Evolutionary conservation across 2,329 filamentous ascomycete species (phyloP).

Genomic region (Paraconiothyrium brasiliense): DNA sequence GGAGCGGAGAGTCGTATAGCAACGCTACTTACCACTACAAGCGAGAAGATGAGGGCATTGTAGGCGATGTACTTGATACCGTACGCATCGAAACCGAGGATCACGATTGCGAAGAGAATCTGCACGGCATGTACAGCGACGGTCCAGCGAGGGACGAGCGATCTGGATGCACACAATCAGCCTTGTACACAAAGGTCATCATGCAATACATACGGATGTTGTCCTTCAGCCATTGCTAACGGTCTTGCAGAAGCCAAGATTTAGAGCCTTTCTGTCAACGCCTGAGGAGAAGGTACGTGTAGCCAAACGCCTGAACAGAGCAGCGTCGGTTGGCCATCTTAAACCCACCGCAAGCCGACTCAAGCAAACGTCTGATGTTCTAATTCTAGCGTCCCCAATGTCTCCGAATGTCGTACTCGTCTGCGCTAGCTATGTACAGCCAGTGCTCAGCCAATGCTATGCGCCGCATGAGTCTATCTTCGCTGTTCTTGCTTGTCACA

Average conservation of each 20-base stretch:
- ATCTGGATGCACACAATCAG: background rate
- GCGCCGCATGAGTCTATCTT: background rate
- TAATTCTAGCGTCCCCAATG: constrained; percentile 7
- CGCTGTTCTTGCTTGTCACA: constrained; percentile 3
- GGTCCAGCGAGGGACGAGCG: constrained; percentile 26
- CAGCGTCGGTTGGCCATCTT: constrained; percentile 4
- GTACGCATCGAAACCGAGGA: constrained; percentile 61
- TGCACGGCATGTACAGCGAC: constrained; percentile 34
- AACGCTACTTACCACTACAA: constrained; percentile 25
- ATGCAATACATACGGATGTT: background rate
- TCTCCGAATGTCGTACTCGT: constrained; percentile 14
- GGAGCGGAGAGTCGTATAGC: constrained; percentile 3
- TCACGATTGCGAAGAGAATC: constrained; percentile 55
- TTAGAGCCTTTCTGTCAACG: background rate
- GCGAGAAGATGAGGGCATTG: constrained; percentile 48
- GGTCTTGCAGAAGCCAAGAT: background rate
- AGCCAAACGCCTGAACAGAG: background rate
- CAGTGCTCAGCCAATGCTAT: constrained; percentile 7
- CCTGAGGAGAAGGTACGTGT: background rate
- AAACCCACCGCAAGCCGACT: constrained; percentile 1
- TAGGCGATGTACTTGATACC: constrained; percentile 52
- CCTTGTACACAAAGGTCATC: background rate
- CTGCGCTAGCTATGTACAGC: background rate
- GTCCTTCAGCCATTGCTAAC: constrained; percentile 6
- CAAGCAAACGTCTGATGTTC: background rate